Conservation (phyloP, 2,329 filamentous ascomycete species). For the Parafenestella ontariensis region DNA sequence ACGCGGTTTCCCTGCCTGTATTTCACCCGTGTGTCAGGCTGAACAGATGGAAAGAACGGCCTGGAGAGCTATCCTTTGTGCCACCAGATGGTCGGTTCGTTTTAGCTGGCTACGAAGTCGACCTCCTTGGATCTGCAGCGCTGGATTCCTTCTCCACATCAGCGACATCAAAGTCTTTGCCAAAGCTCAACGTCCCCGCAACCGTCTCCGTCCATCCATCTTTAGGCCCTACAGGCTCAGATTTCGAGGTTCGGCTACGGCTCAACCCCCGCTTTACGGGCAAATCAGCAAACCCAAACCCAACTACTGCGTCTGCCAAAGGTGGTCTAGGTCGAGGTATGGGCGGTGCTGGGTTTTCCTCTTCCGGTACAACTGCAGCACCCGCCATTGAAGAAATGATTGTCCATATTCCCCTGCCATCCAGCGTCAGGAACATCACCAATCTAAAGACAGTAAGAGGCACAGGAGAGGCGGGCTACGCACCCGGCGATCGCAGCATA, state of each 20-base stretch:
- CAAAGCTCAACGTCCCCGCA: slow-evolving; percentile 79
- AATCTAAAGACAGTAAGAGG: slow-evolving; percentile 81
- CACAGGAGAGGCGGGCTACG: slow-evolving; percentile 83
- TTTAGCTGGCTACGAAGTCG: slow-evolving; percentile 91
- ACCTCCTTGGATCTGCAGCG: slow-evolving; percentile 76
- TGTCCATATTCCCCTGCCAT: slow-evolving; percentile 79
- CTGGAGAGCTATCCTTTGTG: slow-evolving; percentile 93
- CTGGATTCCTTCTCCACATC: slow-evolving; percentile 41
- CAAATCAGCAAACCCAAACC: slow-evolving; percentile 48
- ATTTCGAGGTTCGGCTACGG: slow-evolving; percentile 86
- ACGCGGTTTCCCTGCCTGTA: slow-evolving; percentile 83
- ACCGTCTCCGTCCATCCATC: slow-evolving; percentile 81
- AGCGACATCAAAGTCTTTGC: slow-evolving; percentile 31
- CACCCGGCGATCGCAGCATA: slow-evolving; percentile 71
- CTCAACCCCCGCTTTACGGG: slow-evolving; percentile 63
- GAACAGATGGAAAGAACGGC: slow-evolving; percentile 85
- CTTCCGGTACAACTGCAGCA: slow-evolving; percentile 43
- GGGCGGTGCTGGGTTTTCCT: slow-evolving; percentile 38
- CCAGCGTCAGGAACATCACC: slow-evolving; percentile 79
- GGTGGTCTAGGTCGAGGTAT: slow-evolving; percentile 26
- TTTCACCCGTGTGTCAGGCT: slow-evolving; percentile 96
- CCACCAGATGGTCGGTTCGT: slow-evolving; percentile 95
- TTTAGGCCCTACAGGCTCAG: slow-evolving; percentile 75
- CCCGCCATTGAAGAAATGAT: slow-evolving; percentile 74
- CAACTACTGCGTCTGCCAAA: slow-evolving; percentile 37